These are phyloP conservation scores for Pestalotiopsis sp. DNA, from an alignment of 2,329 filamentous ascomycete species.

Conservation along the genomic window DNA sequence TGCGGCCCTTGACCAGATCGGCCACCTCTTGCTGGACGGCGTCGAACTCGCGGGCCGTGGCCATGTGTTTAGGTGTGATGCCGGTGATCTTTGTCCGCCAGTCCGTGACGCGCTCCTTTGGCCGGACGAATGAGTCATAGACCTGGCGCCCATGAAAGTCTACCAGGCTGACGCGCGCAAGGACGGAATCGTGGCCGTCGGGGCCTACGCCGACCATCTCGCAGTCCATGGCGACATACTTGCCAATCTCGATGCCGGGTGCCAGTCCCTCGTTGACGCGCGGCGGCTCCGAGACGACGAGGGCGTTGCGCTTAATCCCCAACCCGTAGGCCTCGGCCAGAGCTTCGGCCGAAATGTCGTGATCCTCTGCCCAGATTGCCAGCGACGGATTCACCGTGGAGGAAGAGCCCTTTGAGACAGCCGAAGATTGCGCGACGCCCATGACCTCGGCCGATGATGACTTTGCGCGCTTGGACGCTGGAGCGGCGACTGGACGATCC, in stretches of 20 bases:
- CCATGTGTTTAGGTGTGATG: slow-evolving; percentile 74
- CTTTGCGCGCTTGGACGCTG: slow-evolving; percentile 18
- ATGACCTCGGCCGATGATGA: slow-evolving; percentile 43
- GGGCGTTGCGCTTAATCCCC: slow-evolving; percentile 49
- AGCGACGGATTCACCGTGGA: slow-evolving; percentile 54
- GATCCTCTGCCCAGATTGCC: slow-evolving; percentile 62
- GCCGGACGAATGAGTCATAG: slow-evolving; percentile 90
- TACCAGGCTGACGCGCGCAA: slow-evolving; percentile 87
- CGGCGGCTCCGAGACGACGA: slow-evolving; percentile 38
- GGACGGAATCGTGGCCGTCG: slow-evolving; percentile 69
- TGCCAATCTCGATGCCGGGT: slow-evolving; percentile 70
- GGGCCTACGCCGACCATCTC: slow-evolving; percentile 94
- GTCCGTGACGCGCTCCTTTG: slow-evolving; percentile 78
- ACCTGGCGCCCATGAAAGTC: slow-evolving; percentile 92
- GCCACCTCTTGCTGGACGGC: slow-evolving; percentile 76
- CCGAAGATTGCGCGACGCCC: slow-evolving; percentile 59
- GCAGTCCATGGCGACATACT: slow-evolving; percentile 92
- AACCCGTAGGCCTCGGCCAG: slow-evolving; percentile 65
- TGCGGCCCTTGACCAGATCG: slow-evolving; percentile 61
- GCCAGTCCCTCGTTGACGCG: slow-evolving; percentile 67
- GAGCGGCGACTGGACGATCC: neutral
- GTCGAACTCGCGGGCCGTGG: slow-evolving; percentile 69
- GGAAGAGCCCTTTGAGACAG: slow-evolving; percentile 38
- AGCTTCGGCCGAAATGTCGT: slow-evolving; percentile 62
- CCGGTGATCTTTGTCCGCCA: slow-evolving; percentile 90